These are phyloP conservation scores for Takashimella tepidaria DNA, from an alignment of 1,284 basidiomycete species.

Conservation along the genomic window DNA sequence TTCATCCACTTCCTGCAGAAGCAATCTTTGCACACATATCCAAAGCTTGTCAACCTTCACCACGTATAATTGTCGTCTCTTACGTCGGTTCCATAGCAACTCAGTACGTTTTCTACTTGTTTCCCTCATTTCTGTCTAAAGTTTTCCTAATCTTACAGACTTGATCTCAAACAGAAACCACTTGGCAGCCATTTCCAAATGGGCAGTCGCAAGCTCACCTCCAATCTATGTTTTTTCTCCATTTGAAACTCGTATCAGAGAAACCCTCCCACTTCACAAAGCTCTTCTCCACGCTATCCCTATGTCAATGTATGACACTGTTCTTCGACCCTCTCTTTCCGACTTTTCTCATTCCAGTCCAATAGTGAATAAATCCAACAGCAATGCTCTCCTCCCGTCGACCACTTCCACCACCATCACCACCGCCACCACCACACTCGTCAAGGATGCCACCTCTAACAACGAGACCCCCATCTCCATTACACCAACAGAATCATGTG, in stretches of 20 bases:
- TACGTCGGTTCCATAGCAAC: slow-evolving; percentile 36
- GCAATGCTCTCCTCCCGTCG: not conserved
- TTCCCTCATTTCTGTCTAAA: not conserved
- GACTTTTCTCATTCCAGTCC: not conserved
- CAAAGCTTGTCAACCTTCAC: slow-evolving; percentile 31
- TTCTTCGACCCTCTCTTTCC: not conserved
- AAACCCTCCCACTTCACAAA: slow-evolving; percentile 21
- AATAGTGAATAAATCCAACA: not conserved
- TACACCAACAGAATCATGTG: not conserved
- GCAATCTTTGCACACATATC: slow-evolving; percentile 38
- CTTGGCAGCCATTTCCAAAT: slow-evolving; percentile 29
- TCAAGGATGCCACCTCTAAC: too few relatives aligned
- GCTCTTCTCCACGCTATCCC: slow-evolving; percentile 37
- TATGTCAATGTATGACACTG: slow-evolving; percentile 40
- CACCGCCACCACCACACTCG: slow-evolving; percentile 26
- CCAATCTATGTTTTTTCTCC: slow-evolving; percentile 38
- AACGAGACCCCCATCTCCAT: not conserved
- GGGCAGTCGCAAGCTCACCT: slow-evolving; percentile 30
- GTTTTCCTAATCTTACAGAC: too few relatives aligned
- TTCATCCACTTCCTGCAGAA: slow-evolving; percentile 38
- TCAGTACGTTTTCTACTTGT: slow-evolving; percentile 20
- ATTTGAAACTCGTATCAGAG: slow-evolving; percentile 35
- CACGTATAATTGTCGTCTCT: slow-evolving; percentile 39
- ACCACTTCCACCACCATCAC: slow-evolving; percentile 3
- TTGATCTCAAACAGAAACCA: slow-evolving; percentile 34